Percentiles rank a stretch among this genome's conserved stretches.
Evolutionary conservation across 208 protist species (phyloP).

Genomic region (Entamoeba invadens): DNA sequence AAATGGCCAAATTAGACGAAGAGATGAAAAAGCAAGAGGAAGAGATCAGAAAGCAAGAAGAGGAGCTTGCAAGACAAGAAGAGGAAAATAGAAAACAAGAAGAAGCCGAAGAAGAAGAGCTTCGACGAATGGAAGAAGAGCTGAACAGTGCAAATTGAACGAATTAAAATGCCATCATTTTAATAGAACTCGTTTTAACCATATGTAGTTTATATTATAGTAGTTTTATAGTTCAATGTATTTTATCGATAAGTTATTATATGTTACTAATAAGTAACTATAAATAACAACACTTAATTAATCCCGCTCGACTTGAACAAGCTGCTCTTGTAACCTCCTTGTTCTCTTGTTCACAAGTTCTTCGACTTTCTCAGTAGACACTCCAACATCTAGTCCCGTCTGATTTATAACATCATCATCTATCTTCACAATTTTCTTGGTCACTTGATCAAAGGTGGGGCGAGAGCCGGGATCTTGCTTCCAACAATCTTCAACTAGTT

Average conservation of each 20-base stretch:
- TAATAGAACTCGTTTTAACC: no score
- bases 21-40: not conserved
- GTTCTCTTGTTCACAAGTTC: no score
- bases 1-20: not conserved
- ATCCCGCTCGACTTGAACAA: no score
- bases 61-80: not conserved
- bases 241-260: no score
- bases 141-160: no score
- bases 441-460: not conserved
- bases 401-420: not conserved
- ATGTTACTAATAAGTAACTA: no score
- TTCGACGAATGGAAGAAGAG: not conserved
- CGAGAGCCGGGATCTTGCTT: not conserved
- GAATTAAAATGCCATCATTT: no score
- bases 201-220: no score
- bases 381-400: not conserved
- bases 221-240: no score
- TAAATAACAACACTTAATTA: no score
- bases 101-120: not conserved
- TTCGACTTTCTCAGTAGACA: not conserved
- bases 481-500: not conserved
- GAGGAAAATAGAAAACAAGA: not conserved
- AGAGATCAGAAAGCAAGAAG: not conserved
- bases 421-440: not conserved
- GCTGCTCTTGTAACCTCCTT: no score